Percentiles rank a stretch among this genome's conserved stretches.
Conservation (phyloP, 2,329 filamentous ascomycete species). For the Fusarium sp. region DNA sequence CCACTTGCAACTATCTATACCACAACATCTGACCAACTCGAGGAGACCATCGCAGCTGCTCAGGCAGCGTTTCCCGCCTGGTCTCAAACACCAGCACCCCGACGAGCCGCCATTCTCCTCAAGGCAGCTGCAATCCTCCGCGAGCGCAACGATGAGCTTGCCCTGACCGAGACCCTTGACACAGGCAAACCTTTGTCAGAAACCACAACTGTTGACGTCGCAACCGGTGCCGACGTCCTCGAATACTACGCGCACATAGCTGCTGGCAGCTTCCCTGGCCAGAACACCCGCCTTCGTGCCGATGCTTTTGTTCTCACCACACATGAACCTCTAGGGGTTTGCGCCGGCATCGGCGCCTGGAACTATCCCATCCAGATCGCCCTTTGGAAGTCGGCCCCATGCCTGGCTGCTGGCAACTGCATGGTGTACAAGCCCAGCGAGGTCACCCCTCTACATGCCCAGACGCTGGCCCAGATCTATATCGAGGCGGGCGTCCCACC, state of each 20-base stretch:
- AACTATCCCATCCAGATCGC: constrained; percentile 95
- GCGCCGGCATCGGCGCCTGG: constrained; percentile 90
- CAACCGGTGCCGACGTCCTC: constrained; percentile 86
- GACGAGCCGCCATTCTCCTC: constrained; percentile 83
- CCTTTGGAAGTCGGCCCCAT: constrained; percentile 90
- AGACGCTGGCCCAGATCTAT: constrained; percentile 82
- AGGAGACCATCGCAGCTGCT: constrained; percentile 80
- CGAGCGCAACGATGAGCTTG: constrained; percentile 83
- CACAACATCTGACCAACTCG: constrained; percentile 76
- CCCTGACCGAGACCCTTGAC: constrained; percentile 84
- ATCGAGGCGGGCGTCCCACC: constrained; percentile 83
- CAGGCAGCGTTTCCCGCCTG: constrained; percentile 80
- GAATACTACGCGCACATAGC: constrained; percentile 89
- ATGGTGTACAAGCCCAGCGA: constrained; percentile 95
- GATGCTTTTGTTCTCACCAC: constrained; percentile 88
- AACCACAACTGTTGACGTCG: constrained; percentile 86
- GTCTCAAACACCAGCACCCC: constrained; percentile 82
- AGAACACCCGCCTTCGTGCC: constrained; percentile 80
- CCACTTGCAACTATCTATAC: constrained; percentile 80
- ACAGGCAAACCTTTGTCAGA: constrained; percentile 90
- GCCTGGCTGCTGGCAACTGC: constrained; percentile 87
- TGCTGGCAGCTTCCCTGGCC: constrained; percentile 84
- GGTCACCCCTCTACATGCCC: constrained; percentile 86
- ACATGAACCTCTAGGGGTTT: constrained; percentile 87
- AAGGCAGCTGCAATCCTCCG: constrained; percentile 82